Conservation (phyloP, 2,329 filamentous ascomycete species). For the Monosporascus sp. region DNA sequence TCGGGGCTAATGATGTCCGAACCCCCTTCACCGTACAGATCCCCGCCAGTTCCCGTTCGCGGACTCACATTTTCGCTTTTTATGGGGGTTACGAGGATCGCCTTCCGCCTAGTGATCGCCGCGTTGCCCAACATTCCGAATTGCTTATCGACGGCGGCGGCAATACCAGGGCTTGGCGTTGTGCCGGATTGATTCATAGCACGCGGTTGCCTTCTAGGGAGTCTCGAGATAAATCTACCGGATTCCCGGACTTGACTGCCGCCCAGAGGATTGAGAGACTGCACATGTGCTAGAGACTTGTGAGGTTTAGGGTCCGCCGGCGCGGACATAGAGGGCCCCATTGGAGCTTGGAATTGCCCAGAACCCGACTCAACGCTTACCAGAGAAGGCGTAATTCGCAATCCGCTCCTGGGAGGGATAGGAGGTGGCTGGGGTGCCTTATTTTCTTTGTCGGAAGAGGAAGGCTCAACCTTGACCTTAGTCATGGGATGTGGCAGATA, state of each 20-base stretch:
- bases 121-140: slow-evolving; percentile 6
- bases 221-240: slow-evolving; percentile 10
- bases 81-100: background rate
- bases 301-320: slow-evolving; percentile 1
- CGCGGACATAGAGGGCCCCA: slow-evolving; percentile 3
- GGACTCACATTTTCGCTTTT: slow-evolving; percentile 23
- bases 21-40: slow-evolving; percentile 14
- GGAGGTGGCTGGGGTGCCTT: slow-evolving; percentile 5
- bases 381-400: slow-evolving; percentile 11
- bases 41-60: slow-evolving; percentile 2
- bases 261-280: slow-evolving; percentile 12
- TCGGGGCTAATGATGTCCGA: slow-evolving; percentile 11
- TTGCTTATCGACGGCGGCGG: slow-evolving; percentile 11
- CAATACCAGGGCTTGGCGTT: slow-evolving; percentile 10
- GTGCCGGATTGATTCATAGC: slow-evolving; percentile 3
- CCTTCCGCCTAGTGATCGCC: slow-evolving; percentile 8
- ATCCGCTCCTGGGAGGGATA: slow-evolving; percentile 1
- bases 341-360: background rate
- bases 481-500: background rate
- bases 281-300: slow-evolving; percentile 10
- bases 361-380: slow-evolving; percentile 4
- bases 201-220: slow-evolving; percentile 9
- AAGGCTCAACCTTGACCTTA: background rate
- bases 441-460: slow-evolving; percentile 8
- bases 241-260: slow-evolving; percentile 6